A percentile compares a stretch with the other conserved stretches of the same genome.
Conservation (phyloP, 2,329 filamentous ascomycete species). For the Fusarium falciforme region DNA sequence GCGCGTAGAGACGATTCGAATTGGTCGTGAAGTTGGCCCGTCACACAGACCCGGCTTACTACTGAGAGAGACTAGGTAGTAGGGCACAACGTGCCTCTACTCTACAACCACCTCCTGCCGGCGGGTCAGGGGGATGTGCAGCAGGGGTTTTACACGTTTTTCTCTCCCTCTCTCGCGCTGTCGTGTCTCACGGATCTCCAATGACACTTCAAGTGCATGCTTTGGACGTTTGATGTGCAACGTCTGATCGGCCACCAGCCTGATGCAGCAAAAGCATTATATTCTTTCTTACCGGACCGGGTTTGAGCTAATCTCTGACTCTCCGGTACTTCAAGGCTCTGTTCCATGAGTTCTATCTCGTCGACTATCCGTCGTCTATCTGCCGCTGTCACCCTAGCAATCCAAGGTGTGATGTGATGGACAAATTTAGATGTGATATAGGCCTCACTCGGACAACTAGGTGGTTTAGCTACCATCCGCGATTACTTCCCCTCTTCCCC, state of each 20-base stretch:
- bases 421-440: slow-evolving; percentile 33
- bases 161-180: neutral
- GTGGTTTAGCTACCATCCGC: slow-evolving; percentile 8
- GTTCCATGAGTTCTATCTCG: neutral
- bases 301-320: slow-evolving; percentile 32
- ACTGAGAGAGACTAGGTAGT: neutral
- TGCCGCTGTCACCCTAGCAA: slow-evolving; percentile 7
- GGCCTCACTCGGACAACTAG: slow-evolving; percentile 2
- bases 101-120: slow-evolving; percentile 23
- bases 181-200: slow-evolving; percentile 31
- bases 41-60: slow-evolving; percentile 19
- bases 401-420: slow-evolving; percentile 37
- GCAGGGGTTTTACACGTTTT: slow-evolving; percentile 38
- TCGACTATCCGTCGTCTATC: slow-evolving; percentile 12
- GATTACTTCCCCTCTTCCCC: slow-evolving; percentile 23
- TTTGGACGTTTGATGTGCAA: slow-evolving; percentile 23
- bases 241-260: slow-evolving; percentile 38
- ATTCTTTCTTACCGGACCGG: slow-evolving; percentile 39
- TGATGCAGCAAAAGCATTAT: slow-evolving; percentile 32
- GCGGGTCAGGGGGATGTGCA: slow-evolving; percentile 42
- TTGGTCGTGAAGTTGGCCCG: slow-evolving; percentile 27
- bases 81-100: slow-evolving; percentile 10
- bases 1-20: slow-evolving; percentile 42
- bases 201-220: slow-evolving; percentile 25
- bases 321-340: neutral